These are phyloP conservation scores for Gardenia jasminoides DNA, from an alignment of 257 asterid species.

Conservation along the genomic window DNA sequence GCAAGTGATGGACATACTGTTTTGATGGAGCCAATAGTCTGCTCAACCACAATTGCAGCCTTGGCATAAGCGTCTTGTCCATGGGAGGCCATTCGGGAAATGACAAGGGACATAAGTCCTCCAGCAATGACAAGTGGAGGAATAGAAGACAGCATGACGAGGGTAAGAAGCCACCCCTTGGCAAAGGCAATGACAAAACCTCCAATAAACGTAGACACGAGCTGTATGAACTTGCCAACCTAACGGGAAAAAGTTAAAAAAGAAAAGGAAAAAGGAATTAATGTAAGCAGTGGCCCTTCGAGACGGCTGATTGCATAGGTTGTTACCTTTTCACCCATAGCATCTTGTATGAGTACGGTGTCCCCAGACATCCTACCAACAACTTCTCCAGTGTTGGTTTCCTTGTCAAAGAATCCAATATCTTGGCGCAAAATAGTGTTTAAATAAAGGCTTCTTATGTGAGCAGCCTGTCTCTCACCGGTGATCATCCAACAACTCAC, in stretches of 20 bases:
- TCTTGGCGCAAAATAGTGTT: constrained; percentile 73
- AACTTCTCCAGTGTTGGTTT: constrained; percentile 79
- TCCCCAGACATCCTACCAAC: constrained; percentile 91
- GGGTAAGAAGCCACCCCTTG: constrained; percentile 86
- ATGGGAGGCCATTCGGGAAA: constrained; percentile 68
- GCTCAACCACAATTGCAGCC: constrained; percentile 78
- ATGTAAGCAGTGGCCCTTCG: neutral
- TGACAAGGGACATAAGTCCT: constrained; percentile 53
- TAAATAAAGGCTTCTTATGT: constrained; percentile 68
- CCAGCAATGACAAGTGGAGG: constrained; percentile 78
- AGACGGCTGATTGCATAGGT: neutral
- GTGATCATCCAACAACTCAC: constrained; percentile 90
- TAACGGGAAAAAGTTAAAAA: constrained; percentile 8
- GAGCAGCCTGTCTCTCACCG: constrained; percentile 86
- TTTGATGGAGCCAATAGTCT: constrained; percentile 77
- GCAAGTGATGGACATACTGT: constrained; percentile 39
- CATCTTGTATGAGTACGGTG: constrained; percentile 90
- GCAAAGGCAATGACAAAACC: constrained; percentile 69
- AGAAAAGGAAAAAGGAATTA: neutral
- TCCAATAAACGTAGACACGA: constrained; percentile 65
- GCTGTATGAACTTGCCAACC: constrained; percentile 83
- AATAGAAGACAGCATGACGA: constrained; percentile 69
- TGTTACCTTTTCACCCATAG: constrained; percentile 85
- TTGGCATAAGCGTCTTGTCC: constrained; percentile 78
- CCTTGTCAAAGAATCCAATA: constrained; percentile 75